Percentiles rank a stretch among this genome's conserved stretches.
These are phyloP conservation scores for Aspergillus sp. DNA, from an alignment of 2,329 filamentous ascomycete species.

Conservation along the genomic window DNA sequence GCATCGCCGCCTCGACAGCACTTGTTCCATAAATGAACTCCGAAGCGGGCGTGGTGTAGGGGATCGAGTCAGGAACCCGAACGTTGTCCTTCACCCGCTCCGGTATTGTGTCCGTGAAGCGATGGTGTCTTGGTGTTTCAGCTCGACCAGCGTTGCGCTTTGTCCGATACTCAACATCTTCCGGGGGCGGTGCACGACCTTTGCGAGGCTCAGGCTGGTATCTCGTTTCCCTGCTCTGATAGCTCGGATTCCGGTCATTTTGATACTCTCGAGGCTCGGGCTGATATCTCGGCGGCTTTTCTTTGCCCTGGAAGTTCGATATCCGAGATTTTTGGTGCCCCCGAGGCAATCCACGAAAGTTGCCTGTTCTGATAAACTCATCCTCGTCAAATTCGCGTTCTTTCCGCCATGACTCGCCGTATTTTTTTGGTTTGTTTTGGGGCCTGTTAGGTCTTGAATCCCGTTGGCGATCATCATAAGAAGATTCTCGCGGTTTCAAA, in stretches of 20 bases:
- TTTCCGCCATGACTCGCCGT: neutral
- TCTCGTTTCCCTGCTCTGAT: too few species aligned
- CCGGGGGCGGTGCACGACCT: too few species aligned
- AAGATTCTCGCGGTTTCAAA: neutral
- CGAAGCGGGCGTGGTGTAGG: slow-evolving; percentile 79
- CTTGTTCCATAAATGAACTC: slow-evolving; percentile 87
- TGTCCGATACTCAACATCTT: too few species aligned
- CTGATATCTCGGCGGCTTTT: too few species aligned
- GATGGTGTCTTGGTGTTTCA: slow-evolving; percentile 8
- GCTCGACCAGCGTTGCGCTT: too few species aligned
- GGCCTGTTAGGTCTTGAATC: neutral
- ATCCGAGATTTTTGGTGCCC: neutral
- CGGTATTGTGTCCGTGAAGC: slow-evolving; percentile 19
- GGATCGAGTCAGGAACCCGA: slow-evolving; percentile 44
- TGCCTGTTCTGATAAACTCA: slow-evolving; percentile 27
- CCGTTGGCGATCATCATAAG: neutral
- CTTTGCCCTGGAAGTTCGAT: too few species aligned
- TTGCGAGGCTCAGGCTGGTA: too few species aligned
- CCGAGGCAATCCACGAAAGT: slow-evolving; percentile 14
- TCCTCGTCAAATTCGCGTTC: slow-evolving; percentile 18
- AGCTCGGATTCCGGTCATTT: too few species aligned
- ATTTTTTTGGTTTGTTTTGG: too few species aligned
- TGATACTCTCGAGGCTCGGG: too few species aligned
- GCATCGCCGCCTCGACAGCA: slow-evolving; percentile 74
- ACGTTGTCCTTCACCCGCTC: slow-evolving; percentile 30